Percentiles rank a stretch among this genome's conserved stretches.
These are phyloP conservation scores for Aspergillus neoniger DNA, from an alignment of 2,329 filamentous ascomycete genomes.

Conservation along the genomic window DNA sequence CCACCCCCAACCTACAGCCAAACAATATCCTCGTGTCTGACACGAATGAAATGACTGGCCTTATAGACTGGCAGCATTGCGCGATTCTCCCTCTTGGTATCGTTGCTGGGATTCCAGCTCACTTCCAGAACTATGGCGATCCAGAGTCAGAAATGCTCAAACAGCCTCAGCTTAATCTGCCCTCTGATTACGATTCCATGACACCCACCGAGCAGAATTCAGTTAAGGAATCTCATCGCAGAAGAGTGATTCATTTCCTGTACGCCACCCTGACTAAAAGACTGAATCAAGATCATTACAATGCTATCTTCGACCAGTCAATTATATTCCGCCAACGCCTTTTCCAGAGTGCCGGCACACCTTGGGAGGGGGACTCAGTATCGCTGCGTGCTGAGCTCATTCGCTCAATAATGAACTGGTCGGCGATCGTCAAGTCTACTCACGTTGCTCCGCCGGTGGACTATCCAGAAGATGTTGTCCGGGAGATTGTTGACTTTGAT, in stretches of 20 bases:
- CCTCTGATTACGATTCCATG: conserved; percentile 18
- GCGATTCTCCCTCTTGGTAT: conserved; percentile 41
- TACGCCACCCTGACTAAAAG: conserved; percentile 23
- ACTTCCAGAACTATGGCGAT: conserved; percentile 43
- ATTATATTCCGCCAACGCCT: conserved; percentile 20
- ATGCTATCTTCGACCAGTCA: conserved; percentile 19
- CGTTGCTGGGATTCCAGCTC: conserved; percentile 40
- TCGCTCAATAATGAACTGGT: conserved; percentile 20
- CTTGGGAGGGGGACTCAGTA: conserved; percentile 30
- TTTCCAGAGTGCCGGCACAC: conserved; percentile 19
- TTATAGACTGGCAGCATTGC: conserved; percentile 49
- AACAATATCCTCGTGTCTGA: conserved; percentile 34
- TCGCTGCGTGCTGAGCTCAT: conserved; percentile 28
- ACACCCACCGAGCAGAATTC: conserved; percentile 1
- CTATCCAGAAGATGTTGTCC: conserved; percentile 16
- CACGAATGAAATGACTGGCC: conserved; percentile 33
- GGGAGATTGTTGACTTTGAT: conserved; percentile 18
- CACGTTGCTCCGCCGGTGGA: conserved; percentile 14
- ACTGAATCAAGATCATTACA: conserved; percentile 22
- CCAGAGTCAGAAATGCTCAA: conserved; percentile 21
- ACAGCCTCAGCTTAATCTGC: conserved; percentile 14
- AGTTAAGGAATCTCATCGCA: conserved; percentile 15
- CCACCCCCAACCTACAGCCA: conserved; percentile 32
- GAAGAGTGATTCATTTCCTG: conserved; percentile 24
- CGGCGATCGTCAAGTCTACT: neutral